These are phyloP conservation scores for Coleophoma crateriformis DNA, from an alignment of 2,329 filamentous ascomycete species.

Conservation along the genomic window DNA sequence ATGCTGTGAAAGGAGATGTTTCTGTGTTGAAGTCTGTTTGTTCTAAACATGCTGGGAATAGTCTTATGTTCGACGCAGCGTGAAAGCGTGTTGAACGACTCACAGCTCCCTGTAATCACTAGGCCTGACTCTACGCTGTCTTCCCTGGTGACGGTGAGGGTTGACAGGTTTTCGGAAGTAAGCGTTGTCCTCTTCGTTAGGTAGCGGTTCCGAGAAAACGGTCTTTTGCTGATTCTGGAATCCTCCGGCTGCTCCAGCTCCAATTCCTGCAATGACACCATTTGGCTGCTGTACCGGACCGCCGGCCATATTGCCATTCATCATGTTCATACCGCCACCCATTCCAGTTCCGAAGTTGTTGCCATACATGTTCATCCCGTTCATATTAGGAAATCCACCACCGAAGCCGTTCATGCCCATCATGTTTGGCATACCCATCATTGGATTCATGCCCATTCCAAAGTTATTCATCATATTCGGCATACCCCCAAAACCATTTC, in stretches of 20 bases:
- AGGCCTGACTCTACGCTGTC: conserved; percentile 72
- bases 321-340: conserved; percentile 18
- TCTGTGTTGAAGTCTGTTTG: background rate
- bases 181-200: conserved; percentile 74
- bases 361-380: conserved; percentile 31
- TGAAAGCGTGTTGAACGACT: background rate
- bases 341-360: conserved; percentile 14
- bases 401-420: conserved; percentile 30
- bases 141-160: conserved; percentile 81
- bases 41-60: too few relatives aligned
- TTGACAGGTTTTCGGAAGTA: conserved; percentile 97
- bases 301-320: conserved; percentile 24
- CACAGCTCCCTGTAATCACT: conserved; percentile 86
- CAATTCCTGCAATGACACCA: conserved; percentile 22
- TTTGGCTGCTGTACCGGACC: conserved; percentile 14
- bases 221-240: conserved; percentile 53
- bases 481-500: conserved; percentile 27
- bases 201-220: conserved; percentile 41
- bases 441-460: conserved; percentile 34
- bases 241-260: conserved; percentile 19
- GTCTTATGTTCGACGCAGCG: too few relatives aligned
- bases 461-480: conserved; percentile 22
- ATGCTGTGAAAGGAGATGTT: background rate
- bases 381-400: conserved; percentile 33
- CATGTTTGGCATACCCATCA: conserved; percentile 32